These are phyloP conservation scores for Monoraphidium neglectum DNA, from an alignment of 139 green algal genomes.

Conservation along the genomic window DNA sequence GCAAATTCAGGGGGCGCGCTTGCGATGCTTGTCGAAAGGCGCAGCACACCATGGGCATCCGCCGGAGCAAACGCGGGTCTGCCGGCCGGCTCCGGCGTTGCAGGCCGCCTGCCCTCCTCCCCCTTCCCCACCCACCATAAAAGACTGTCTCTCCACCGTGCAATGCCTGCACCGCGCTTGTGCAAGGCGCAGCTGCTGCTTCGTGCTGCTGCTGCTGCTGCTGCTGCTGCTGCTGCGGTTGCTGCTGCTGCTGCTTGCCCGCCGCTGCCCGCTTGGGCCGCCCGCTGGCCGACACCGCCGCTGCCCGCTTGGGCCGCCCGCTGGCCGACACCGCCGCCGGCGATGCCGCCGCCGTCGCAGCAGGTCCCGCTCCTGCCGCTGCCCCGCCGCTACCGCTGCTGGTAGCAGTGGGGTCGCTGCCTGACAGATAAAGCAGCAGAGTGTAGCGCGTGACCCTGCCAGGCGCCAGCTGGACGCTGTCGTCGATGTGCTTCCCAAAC, in stretches of 20 bases:
- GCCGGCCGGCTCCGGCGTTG: no score
- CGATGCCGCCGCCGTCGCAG: conserved; percentile 5
- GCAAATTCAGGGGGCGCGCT: no score
- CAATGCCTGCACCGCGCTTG: conserved; percentile 26
- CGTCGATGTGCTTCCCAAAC: conserved; percentile 73
- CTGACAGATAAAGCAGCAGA: conserved; percentile 69
- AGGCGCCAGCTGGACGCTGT: conserved; percentile 28
- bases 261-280: not conserved
- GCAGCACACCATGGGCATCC: no score
- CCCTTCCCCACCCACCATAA: conserved; percentile 28
- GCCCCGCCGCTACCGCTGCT: conserved; percentile 12
- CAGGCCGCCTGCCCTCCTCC: no score
- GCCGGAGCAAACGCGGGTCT: no score
- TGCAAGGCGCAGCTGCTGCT: not conserved
- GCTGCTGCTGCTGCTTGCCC: no score
- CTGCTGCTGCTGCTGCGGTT: not conserved
- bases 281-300: conserved; percentile 3
- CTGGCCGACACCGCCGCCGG: not conserved
- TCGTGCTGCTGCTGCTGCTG: not conserved
- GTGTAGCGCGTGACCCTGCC: conserved; percentile 56
- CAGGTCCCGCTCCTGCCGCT: conserved; percentile 11
- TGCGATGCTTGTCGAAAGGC: no score
- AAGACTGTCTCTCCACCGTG: conserved; percentile 34
- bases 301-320: not conserved
- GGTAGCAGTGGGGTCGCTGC: not conserved